Evolutionary conservation across 73 alveolate genomes (phyloP).

Genomic region (Paramecium biaurelia): DNA sequence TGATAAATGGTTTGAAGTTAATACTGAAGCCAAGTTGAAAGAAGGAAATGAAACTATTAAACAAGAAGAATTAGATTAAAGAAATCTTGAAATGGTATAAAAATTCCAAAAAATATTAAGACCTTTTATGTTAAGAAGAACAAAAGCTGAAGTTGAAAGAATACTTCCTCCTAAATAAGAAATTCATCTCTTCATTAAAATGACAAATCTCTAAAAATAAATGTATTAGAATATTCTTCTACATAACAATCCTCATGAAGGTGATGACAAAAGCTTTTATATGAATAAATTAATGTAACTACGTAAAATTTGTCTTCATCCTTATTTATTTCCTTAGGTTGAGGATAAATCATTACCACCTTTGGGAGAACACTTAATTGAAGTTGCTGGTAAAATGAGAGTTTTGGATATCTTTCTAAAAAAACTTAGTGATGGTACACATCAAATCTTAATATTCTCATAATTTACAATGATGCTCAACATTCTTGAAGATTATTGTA

Average conservation of each 20-base stretch:
- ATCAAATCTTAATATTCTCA: constrained; percentile 88
- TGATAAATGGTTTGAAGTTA: constrained; percentile 88
- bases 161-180: constrained; percentile 97
- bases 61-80: constrained; percentile 87
- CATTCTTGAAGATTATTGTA: constrained; percentile 98
- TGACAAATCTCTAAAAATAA: constrained; percentile 83
- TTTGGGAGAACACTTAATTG: constrained; percentile 86
- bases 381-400: constrained; percentile 84
- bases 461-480: constrained; percentile 97
- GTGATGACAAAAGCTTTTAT: constrained; percentile 82
- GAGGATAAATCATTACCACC: constrained; percentile 84
- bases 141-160: constrained; percentile 96
- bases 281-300: constrained; percentile 93
- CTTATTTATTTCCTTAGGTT: constrained; percentile 89
- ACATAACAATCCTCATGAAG: constrained; percentile 67
- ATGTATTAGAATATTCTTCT: constrained; percentile 77
- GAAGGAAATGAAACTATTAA: constrained; percentile 60
- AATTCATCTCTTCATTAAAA: constrained; percentile 86
- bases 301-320: constrained; percentile 93
- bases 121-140: constrained; percentile 96
- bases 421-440: constrained; percentile 74
- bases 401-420: constrained; percentile 86
- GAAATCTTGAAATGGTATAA: constrained; percentile 87
- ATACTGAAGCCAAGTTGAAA: constrained; percentile 43
- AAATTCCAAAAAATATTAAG: constrained; percentile 91